Base-by-base conservation (phyloP, 805 yeast species). In the Candida silvatica region DNA sequence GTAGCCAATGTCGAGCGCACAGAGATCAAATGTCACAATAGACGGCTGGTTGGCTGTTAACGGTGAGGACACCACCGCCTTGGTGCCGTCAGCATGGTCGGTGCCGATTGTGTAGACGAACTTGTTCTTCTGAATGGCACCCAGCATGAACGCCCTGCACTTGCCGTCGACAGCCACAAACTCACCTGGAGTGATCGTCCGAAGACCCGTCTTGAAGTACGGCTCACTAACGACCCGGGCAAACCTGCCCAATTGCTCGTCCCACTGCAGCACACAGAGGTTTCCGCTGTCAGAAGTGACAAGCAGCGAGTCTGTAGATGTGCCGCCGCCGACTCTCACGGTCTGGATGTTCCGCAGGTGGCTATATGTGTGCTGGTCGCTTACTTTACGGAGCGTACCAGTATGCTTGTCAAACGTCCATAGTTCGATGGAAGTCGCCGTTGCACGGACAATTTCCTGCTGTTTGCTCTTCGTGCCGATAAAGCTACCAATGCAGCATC, bases 221-320 rank as follows among this genome's bases (percentile, higher is more conserved):
- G 94, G 80, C 43, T 80, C 87, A 44, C 76, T 78, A 23, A 63
- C 50, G 1, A 68, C 58, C 16, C 62, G 45, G 20, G 49, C 58
- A 37, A 77, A 74, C 24, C 33, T 36, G 11, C 41, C 44, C 3
- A 34, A 31, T 32, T 47, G 53, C 17, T 49, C 44, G n/a, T 61
- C 48, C 3, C 50, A 51, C 2, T 55, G 48, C 23, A 65, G 56
- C 38, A 69, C 67, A 36, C 74, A 70, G 16, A 87, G 42, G 39
- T 74, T 74, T 0, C 97, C 97, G 2, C 94, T 71, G 49, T 88
- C 97, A 0, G 92, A 75, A 0, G 90, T 71, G 3, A 85, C 51
- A 5, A 79, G 69, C n/a, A 88, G 40, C 19, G 61, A 61, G 43
- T 85, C 92, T 36, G 61, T 64, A 0, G 63, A 52, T n/a, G n/a